Conservation (phyloP, 257 asterid genomes). For the Solanum microdontum region DNA sequence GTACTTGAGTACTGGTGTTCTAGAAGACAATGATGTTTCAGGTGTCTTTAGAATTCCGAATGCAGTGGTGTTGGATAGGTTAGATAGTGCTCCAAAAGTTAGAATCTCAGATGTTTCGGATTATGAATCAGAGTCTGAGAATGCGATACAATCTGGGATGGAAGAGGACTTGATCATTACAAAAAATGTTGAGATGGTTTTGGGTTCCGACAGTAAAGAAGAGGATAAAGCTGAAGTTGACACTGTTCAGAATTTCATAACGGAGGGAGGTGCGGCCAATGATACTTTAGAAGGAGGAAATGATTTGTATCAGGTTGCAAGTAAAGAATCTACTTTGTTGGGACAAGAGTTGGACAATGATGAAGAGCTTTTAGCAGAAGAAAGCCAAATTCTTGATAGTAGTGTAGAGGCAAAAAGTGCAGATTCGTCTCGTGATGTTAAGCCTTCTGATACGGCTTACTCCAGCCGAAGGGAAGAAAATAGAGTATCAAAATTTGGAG, state of each 20-base stretch:
- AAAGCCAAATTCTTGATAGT: constrained; percentile 16
- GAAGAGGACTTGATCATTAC: constrained; percentile 17
- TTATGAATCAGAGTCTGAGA: constrained; percentile 18
- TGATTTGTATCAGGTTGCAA: constrained; percentile 7
- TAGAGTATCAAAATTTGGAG: background rate
- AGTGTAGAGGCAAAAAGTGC: constrained; percentile 6
- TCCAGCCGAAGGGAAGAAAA: background rate
- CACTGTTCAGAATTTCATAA: constrained; percentile 2
- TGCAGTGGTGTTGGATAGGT: constrained; percentile 21
- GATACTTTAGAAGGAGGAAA: constrained; percentile 12
- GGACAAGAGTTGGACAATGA: constrained; percentile 6
- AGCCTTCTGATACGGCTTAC: constrained; percentile 8
- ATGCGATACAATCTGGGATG: constrained; percentile 22
- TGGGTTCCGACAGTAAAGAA: constrained; percentile 17
- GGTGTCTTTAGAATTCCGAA: constrained; percentile 32
- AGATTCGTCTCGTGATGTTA: constrained; percentile 13
- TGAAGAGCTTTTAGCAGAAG: constrained; percentile 10
- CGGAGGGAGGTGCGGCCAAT: constrained; percentile 14
- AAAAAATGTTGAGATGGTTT: constrained; percentile 7
- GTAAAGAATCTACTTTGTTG: constrained; percentile 3
- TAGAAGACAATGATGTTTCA: constrained; percentile 22
- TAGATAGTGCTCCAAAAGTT: constrained; percentile 39
- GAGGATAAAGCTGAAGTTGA: constrained; percentile 10
- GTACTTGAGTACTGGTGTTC: constrained; percentile 29
- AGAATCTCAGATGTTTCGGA: constrained; percentile 26